Conservation (phyloP, 768 basidiomycete genomes). For the Galerina sulciceps region DNA sequence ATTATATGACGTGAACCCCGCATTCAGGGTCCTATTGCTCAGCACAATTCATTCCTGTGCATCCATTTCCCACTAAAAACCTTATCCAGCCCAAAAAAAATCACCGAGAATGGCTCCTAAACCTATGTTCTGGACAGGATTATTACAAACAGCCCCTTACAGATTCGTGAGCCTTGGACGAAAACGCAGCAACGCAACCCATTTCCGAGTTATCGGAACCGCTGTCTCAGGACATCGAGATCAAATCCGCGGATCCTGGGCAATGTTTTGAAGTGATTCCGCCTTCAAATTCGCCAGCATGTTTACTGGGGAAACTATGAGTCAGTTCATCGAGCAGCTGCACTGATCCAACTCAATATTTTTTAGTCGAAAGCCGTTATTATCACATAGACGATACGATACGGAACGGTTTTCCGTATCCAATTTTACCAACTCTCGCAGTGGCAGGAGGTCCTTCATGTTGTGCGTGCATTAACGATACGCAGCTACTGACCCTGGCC, state of each 20-base stretch:
- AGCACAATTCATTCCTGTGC: conserved; percentile 16
- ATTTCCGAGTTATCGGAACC: not conserved
- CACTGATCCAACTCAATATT: too few species aligned
- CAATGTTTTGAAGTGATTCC: too few species aligned
- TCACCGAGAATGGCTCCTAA: conserved; percentile 1
- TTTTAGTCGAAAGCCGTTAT: too few species aligned
- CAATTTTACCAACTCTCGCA: not conserved
- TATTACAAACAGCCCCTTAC: not conserved
- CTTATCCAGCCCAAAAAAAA: not conserved
- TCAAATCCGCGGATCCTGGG: too few species aligned
- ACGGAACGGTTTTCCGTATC: not conserved
- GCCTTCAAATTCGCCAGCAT: too few species aligned
- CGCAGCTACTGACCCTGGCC: not conserved
- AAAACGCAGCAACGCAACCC: too few species aligned
- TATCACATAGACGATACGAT: not conserved
- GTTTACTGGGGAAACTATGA: too few species aligned
- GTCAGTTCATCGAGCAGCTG: too few species aligned
- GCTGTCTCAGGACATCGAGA: too few species aligned
- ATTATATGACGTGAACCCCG: conserved; percentile 8
- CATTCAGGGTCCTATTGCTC: conserved; percentile 19
- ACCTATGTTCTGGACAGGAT: not conserved
- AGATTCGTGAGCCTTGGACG: not conserved
- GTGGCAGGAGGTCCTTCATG: not conserved
- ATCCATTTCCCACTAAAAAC: not conserved
- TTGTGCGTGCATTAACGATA: not conserved